A percentile compares a stretch with the other conserved stretches of the same genome.
phyloP scores from a whole-genome alignment of 768 basidiomycete species.

The Boletus rubescentipes region DNA sequence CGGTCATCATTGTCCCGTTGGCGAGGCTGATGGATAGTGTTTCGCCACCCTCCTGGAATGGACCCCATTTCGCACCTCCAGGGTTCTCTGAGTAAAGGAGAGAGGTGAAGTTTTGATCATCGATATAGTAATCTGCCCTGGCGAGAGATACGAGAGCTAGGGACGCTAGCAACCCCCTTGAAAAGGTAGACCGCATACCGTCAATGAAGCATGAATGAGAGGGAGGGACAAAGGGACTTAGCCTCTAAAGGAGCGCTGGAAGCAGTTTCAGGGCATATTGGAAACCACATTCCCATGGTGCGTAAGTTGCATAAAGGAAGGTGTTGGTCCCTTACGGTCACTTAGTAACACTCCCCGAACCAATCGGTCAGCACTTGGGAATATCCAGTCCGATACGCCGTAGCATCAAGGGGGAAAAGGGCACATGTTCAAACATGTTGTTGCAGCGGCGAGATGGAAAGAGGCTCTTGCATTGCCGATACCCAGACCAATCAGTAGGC shows the following conservation, averaged over 20 bases:
- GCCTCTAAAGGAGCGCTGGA: neutral
- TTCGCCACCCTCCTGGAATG: slow-evolving; percentile 9
- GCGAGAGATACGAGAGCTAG: neutral
- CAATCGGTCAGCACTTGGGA: neutral
- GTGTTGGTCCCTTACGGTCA: neutral
- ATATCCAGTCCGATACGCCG: no score
- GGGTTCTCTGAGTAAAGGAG: slow-evolving; percentile 13
- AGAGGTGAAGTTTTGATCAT: slow-evolving; percentile 16
- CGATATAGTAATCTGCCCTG: slow-evolving; percentile 15
- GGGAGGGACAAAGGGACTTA: neutral
- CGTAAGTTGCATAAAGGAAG: neutral
- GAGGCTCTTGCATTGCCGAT: neutral
- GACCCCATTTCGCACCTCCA: slow-evolving; percentile 10
- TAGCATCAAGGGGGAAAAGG: neutral
- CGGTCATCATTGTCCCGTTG: slow-evolving; percentile 12
- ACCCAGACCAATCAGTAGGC: neutral
- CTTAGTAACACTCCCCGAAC: neutral
- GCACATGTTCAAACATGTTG: neutral
- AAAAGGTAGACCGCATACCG: slow-evolving; percentile 3
- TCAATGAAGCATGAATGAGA: neutral
- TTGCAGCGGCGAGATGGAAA: neutral
- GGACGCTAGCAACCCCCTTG: neutral
- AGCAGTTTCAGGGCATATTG: neutral
- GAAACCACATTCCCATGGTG: neutral
- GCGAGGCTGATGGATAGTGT: slow-evolving; percentile 6